Evolutionary conservation across 2,329 filamentous ascomycete genomes (phyloP).

Genomic region (Didymella exigua): DNA sequence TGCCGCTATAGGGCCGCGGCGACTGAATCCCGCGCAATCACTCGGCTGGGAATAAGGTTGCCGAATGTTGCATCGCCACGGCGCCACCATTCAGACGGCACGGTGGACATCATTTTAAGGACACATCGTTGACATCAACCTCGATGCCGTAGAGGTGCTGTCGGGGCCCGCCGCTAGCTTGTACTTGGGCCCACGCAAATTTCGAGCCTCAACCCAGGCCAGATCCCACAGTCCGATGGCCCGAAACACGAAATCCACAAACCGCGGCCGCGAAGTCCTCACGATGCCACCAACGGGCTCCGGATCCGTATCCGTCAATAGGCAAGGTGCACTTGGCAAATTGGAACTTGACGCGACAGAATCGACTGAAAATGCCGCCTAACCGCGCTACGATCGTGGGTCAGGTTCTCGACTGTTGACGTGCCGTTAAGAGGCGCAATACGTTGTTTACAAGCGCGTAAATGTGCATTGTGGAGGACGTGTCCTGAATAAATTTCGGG

Average conservation of each 20-base stretch:
- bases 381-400: conserved; percentile 2
- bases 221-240: conserved; percentile 10
- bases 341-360: conserved; percentile 1
- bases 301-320: conserved; percentile 8
- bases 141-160: not conserved
- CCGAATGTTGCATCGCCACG: not conserved
- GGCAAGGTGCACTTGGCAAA: not conserved
- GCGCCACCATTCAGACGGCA: not conserved
- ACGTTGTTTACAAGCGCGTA: conserved; percentile 1
- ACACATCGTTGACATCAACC: conserved; percentile 3
- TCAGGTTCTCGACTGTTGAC: not conserved
- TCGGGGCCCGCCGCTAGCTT: conserved; percentile 12
- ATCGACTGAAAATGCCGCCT: conserved; percentile 4
- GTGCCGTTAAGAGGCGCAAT: not conserved
- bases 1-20: conserved; percentile 9
- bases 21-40: conserved; percentile 8
- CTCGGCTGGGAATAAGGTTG: conserved; percentile 1
- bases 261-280: not conserved
- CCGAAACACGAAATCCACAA: conserved; percentile 9
- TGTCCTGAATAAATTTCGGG: not conserved
- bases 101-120: not conserved
- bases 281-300: conserved; percentile 1
- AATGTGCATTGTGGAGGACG: not conserved
- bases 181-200: conserved; percentile 2
- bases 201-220: conserved; percentile 13